These are phyloP conservation scores for Saccharomycopsis sp. DNA, from an alignment of 805 yeast species.

Conservation along the genomic window DNA sequence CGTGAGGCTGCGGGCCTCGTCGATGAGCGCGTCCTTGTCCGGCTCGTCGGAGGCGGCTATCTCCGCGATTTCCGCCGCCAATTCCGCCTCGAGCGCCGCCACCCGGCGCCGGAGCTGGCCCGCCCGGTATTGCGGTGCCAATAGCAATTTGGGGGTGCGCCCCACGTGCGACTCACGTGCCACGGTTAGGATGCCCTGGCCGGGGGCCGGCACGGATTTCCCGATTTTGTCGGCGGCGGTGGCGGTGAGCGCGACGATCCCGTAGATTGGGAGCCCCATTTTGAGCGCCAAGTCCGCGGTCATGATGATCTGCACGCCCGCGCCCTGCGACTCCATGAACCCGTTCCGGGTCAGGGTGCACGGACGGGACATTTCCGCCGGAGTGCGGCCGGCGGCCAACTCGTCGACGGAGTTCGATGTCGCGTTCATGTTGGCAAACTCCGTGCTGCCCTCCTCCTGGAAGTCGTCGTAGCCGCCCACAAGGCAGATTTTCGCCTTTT, in stretches of 20 bases:
- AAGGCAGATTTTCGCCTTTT: slow-evolving; percentile 91
- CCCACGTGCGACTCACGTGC: slow-evolving; percentile 86
- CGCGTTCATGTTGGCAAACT: slow-evolving; percentile 98
- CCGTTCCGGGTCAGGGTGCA: slow-evolving; percentile 94
- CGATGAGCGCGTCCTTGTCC: slow-evolving; percentile 49
- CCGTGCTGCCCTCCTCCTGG: slow-evolving; percentile 98
- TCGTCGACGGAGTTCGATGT: slow-evolving; percentile 87
- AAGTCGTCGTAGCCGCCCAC: slow-evolving; percentile 99
- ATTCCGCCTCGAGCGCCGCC: slow-evolving; percentile 66
- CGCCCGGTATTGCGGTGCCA: slow-evolving; percentile 88
- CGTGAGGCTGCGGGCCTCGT: slow-evolving; percentile 82
- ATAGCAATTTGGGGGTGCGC: slow-evolving; percentile 39
- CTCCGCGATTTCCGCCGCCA: slow-evolving; percentile 63
- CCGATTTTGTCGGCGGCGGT: slow-evolving; percentile 99
- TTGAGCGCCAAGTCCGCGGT: slow-evolving; percentile 85
- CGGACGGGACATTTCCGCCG: slow-evolving; percentile 98
- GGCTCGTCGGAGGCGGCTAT: slow-evolving; percentile 45
- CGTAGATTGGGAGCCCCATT: slow-evolving; percentile 99
- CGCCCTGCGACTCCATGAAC: slow-evolving; percentile 99
- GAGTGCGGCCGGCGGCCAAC: slow-evolving; percentile 92
- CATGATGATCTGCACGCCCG: slow-evolving; percentile 97
- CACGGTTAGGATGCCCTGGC: slow-evolving; percentile 97
- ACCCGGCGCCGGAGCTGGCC: slow-evolving; percentile 83
- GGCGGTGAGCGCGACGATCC: slow-evolving; percentile 87
- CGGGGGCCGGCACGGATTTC: slow-evolving; percentile 99